phyloP scores from a whole-genome alignment of 352 stramenopile genomes.

The Pythium angustatum region DNA sequence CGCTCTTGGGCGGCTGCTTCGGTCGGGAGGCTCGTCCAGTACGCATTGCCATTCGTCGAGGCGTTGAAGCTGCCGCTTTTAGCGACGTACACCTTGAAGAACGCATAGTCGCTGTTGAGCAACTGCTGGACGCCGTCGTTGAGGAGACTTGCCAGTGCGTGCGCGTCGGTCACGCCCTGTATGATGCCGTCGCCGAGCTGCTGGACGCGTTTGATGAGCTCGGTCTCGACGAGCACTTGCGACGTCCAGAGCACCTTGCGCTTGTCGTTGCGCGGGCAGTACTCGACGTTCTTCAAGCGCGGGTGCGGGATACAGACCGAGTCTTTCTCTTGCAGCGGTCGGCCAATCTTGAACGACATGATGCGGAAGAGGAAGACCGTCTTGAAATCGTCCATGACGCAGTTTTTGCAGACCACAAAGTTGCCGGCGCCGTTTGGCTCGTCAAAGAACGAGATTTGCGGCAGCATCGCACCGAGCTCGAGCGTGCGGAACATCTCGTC shows the following conservation, averaged over 20 bases:
- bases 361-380: conserved; percentile 16
- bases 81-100: conserved; percentile 22
- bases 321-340: not conserved
- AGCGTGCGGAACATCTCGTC: conserved; percentile 14
- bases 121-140: not conserved
- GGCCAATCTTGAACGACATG: conserved; percentile 13
- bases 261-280: not conserved
- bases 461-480: not conserved
- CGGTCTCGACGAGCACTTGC: conserved; percentile 3
- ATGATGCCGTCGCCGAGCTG: not conserved
- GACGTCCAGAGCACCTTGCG: conserved; percentile 15
- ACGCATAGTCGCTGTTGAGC: not conserved
- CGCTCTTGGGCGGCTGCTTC: not conserved
- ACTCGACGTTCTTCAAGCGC: conserved; percentile 11
- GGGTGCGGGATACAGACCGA: not conserved
- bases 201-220: not conserved
- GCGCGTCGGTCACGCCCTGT: not conserved
- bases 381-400: conserved; percentile 5
- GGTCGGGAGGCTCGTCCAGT: conserved; percentile 14
- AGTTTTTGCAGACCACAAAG: conserved; percentile 20
- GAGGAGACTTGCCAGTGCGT: not conserved
- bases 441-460: conserved; percentile 18
- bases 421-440: conserved; percentile 1
- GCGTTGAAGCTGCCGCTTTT: conserved; percentile 13
- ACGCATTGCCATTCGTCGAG: conserved; percentile 4